phyloP scores from a whole-genome alignment of 2,329 filamentous ascomycete genomes.

The Penicillium sclerotiorum region DNA sequence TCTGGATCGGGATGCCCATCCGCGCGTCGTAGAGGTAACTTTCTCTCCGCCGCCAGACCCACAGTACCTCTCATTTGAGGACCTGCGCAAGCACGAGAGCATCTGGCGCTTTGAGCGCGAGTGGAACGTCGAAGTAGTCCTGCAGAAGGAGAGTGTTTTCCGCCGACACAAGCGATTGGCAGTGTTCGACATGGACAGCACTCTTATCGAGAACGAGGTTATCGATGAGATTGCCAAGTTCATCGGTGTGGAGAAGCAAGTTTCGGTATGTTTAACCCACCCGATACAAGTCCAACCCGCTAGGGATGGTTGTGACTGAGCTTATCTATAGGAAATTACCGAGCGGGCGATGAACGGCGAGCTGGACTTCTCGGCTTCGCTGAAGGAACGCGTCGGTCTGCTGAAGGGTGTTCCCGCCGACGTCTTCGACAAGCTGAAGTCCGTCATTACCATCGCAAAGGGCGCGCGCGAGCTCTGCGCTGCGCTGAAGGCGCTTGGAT shows the following conservation, averaged over 20 bases:
- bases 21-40: conserved; percentile 56
- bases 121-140: conserved; percentile 83
- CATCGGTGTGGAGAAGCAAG: conserved; percentile 77
- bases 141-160: conserved; percentile 74
- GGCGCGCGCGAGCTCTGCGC: conserved; percentile 75
- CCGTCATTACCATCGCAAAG: conserved; percentile 75
- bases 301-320: conserved; percentile 7
- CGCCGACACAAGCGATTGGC: conserved; percentile 80
- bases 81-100: conserved; percentile 77
- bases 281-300: not conserved
- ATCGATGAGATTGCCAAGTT: conserved; percentile 92
- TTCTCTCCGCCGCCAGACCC: conserved; percentile 55
- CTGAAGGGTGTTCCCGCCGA: conserved; percentile 77
- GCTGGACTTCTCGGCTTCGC: conserved; percentile 83
- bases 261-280: conserved; percentile 57
- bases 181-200: conserved; percentile 99
- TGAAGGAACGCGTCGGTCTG: conserved; percentile 77
- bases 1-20: conserved; percentile 51
- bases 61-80: conserved; percentile 58
- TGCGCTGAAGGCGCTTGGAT: conserved; percentile 75
- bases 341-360: conserved; percentile 94
- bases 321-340: conserved; percentile 68
- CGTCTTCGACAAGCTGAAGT: conserved; percentile 77
- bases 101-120: conserved; percentile 83
- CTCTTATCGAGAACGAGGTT: conserved; percentile 94